A percentile compares a stretch with the other conserved stretches of the same genome.
Evolutionary conservation across 345 rosid genomes (phyloP).

Genomic region (Euphorbia tirucalli): DNA sequence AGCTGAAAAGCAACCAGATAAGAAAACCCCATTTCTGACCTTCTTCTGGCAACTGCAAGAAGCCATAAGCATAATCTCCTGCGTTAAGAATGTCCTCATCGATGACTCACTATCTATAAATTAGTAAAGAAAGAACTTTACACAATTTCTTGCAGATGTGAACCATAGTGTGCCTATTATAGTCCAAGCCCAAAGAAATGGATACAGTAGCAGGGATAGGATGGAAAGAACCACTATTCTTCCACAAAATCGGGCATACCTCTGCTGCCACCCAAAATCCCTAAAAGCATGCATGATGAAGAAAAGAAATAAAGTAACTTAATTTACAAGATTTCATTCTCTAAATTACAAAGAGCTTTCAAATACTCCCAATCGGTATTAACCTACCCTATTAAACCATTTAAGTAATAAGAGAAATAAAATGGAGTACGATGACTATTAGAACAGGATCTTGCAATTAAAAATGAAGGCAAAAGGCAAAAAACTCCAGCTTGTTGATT

Average conservation of each 20-base stretch:
- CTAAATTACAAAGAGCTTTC: not conserved
- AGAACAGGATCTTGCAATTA: not conserved
- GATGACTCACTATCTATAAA: not conserved
- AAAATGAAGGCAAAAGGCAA: not conserved
- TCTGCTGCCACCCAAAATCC: slow-evolving; percentile 98
- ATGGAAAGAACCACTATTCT: slow-evolving; percentile 77
- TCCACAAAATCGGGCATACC: slow-evolving; percentile 87
- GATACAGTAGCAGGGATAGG: slow-evolving; percentile 72
- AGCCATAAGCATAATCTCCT: slow-evolving; percentile 1
- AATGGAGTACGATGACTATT: too few relatives aligned
- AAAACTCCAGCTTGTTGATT: slow-evolving; percentile 3
- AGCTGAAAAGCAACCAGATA: slow-evolving; percentile 94
- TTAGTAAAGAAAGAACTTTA: slow-evolving; percentile 36
- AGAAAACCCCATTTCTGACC: slow-evolving; percentile 99
- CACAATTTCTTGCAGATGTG: slow-evolving; percentile 68
- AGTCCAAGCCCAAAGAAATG: slow-evolving; percentile 97
- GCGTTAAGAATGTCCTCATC: slow-evolving; percentile 3
- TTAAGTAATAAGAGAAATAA: not conserved
- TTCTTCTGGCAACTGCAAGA: slow-evolving; percentile 75
- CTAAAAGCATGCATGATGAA: slow-evolving; percentile 31
- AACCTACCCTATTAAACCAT: not conserved
- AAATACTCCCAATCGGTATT: not conserved
- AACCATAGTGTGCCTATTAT: slow-evolving; percentile 90
- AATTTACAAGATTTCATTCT: not conserved
- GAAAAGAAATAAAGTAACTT: slow-evolving; percentile 7